These are phyloP conservation scores for Penicillium sp. DNA, from an alignment of 2,329 filamentous ascomycete species.

Conservation along the genomic window DNA sequence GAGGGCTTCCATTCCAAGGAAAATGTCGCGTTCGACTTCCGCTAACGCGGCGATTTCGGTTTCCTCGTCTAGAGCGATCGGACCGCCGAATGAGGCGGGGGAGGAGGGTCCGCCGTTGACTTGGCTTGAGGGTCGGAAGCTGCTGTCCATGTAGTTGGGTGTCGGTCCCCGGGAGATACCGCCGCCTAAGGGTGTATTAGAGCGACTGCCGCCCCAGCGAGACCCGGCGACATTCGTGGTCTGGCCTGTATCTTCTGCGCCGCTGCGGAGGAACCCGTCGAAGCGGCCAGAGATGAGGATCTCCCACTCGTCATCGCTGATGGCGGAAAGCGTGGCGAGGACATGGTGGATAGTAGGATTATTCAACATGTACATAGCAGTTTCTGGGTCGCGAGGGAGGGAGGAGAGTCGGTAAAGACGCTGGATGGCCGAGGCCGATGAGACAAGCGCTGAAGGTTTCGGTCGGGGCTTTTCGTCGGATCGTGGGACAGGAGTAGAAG, in stretches of 20 bases:
- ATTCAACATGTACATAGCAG: slow-evolving; percentile 79
- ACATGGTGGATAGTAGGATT: slow-evolving; percentile 80
- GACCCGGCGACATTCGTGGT: slow-evolving; percentile 20
- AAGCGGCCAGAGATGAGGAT: slow-evolving; percentile 91
- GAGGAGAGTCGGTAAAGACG: slow-evolving; percentile 74
- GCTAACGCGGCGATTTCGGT: slow-evolving; percentile 86
- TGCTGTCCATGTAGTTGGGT: slow-evolving; percentile 35
- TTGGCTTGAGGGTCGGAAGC: slow-evolving; percentile 43
- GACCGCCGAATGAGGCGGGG: slow-evolving; percentile 62
- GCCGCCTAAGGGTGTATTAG: slow-evolving; percentile 32
- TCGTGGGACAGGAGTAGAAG: slow-evolving; percentile 58
- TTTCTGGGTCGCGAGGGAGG: slow-evolving; percentile 78
- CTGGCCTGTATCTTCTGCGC: slow-evolving; percentile 61
- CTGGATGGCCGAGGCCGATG: slow-evolving; percentile 75
- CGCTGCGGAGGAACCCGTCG: slow-evolving; percentile 92
- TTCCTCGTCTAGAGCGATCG: slow-evolving; percentile 89
- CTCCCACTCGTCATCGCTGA: slow-evolving; percentile 93
- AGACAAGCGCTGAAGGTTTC: slow-evolving; percentile 70
- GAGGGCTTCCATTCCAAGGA: slow-evolving; percentile 86
- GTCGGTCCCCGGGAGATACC: slow-evolving; percentile 35
- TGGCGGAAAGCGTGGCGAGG: slow-evolving; percentile 79
- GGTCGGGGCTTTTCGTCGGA: slow-evolving; percentile 58
- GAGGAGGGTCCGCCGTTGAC: slow-evolving; percentile 45
- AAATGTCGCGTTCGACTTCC: slow-evolving; percentile 91
- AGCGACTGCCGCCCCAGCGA: slow-evolving; percentile 39